phyloP scores from a whole-genome alignment of 306 rosid genomes.

The Fragaria ananassa region DNA sequence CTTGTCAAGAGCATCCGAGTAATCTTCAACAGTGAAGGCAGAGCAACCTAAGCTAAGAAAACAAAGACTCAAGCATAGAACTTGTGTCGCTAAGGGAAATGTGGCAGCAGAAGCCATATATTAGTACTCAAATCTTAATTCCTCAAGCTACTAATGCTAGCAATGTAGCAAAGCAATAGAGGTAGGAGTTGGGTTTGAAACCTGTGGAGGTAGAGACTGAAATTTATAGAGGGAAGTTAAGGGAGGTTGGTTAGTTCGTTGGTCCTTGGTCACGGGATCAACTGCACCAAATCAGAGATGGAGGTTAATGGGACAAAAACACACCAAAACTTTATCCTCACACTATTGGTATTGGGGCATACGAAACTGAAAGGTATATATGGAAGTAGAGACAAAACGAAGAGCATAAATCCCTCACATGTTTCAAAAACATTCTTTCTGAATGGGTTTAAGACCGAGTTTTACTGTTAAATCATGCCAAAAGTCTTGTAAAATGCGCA shows the following conservation, averaged over 20 bases:
- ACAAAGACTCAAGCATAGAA: constrained; percentile 30
- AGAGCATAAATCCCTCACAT: constrained; percentile 13
- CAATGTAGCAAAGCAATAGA: neutral
- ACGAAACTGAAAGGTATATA: constrained; percentile 4
- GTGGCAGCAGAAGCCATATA: constrained; percentile 27
- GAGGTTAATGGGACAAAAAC: constrained; percentile 22
- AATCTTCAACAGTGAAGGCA: constrained; percentile 59
- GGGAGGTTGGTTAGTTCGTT: constrained; percentile 31
- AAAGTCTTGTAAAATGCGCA: constrained; percentile 26
- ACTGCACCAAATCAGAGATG: constrained; percentile 48
- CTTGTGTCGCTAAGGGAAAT: constrained; percentile 18
- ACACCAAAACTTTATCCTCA: constrained; percentile 10
- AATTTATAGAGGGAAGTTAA: constrained; percentile 47
- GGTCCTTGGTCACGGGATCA: constrained; percentile 57
- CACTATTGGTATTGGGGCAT: neutral
- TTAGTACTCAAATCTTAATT: neutral
- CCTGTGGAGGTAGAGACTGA: neutral
- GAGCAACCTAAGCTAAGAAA: constrained; percentile 25
- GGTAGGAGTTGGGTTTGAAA: constrained; percentile 1
- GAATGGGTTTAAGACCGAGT: neutral
- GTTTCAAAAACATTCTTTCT: neutral
- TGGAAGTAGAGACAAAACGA: neutral
- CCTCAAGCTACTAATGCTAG: neutral
- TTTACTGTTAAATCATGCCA: constrained; percentile 10
- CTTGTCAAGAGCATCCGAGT: constrained; percentile 63